These are phyloP conservation scores for Phlegmacium glaucopus DNA, from an alignment of 768 basidiomycete genomes.

Conservation along the genomic window DNA sequence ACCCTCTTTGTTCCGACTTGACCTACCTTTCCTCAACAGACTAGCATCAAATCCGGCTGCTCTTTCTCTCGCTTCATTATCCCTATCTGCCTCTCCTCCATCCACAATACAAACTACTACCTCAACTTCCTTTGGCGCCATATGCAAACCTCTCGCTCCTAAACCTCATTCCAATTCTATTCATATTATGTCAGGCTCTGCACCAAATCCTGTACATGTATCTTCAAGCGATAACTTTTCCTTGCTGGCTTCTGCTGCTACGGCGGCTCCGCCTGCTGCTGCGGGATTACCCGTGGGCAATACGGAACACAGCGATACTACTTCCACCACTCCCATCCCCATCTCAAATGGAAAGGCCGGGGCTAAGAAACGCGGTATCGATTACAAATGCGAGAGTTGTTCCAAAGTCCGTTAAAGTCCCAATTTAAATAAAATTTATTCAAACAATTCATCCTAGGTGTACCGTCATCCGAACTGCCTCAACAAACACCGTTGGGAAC, in stretches of 20 bases:
- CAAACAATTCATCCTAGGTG: slow-evolving; percentile 39
- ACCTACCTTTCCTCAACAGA: slow-evolving; percentile 16
- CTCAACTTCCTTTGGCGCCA: slow-evolving; percentile 18
- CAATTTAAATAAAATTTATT: too few species aligned
- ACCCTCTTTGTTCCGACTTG: slow-evolving; percentile 5
- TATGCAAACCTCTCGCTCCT: slow-evolving; percentile 10
- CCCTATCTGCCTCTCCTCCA: slow-evolving; percentile 40
- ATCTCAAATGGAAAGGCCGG: slow-evolving; percentile 34
- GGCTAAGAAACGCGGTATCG: slow-evolving; percentile 74
- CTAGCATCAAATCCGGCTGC: slow-evolving; percentile 32
- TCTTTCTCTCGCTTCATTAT: slow-evolving; percentile 42
- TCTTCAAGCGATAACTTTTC: slow-evolving; percentile 1
- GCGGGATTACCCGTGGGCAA: slow-evolving; percentile 5
- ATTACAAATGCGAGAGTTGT: slow-evolving; percentile 92
- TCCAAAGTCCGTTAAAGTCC: slow-evolving; percentile 72
- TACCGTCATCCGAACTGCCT: slow-evolving; percentile 93
- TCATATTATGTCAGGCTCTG: slow-evolving; percentile 10
- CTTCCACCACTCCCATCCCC: slow-evolving; percentile 31
- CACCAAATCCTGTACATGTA: slow-evolving; percentile 7
- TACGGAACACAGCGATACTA: background rate
- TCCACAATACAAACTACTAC: slow-evolving; percentile 17
- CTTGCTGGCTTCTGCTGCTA: background rate
- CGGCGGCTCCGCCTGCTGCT: background rate
- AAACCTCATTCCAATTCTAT: slow-evolving; percentile 15
- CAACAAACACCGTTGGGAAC: slow-evolving; percentile 98